Conservation (phyloP, 2,329 filamentous ascomycete genomes). For the Alternaria alternata region DNA sequence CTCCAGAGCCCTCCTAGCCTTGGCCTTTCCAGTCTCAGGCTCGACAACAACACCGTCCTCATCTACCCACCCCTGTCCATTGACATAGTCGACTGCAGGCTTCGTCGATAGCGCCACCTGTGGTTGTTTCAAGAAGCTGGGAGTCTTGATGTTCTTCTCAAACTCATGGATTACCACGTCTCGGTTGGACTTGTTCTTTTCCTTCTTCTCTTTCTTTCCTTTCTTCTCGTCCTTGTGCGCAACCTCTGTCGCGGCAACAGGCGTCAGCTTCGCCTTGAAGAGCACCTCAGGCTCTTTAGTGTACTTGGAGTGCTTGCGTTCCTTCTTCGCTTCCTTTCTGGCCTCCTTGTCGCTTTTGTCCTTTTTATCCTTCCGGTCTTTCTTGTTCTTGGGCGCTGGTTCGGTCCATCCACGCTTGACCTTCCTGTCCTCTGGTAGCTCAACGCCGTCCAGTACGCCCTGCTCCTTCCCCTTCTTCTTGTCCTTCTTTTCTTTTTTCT, state of each 20-base stretch:
- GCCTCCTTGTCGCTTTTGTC: conserved; percentile 52
- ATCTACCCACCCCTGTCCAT: conserved; percentile 90
- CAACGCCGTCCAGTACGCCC: conserved; percentile 70
- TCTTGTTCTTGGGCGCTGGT: conserved; percentile 53
- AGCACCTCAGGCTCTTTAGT: conserved; percentile 82
- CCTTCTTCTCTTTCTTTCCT: conserved; percentile 67
- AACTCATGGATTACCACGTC: conserved; percentile 87
- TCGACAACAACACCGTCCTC: conserved; percentile 79
- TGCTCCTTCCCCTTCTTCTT: conserved; percentile 58
- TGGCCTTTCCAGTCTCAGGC: conserved; percentile 51
- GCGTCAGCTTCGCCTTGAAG: conserved; percentile 80
- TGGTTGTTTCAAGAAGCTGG: conserved; percentile 76
- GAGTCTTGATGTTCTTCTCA: conserved; percentile 81
- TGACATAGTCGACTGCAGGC: conserved; percentile 72
- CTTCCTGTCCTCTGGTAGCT: conserved; percentile 75
- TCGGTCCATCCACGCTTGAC: conserved; percentile 93
- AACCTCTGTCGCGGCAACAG: conserved; percentile 47
- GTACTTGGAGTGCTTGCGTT: conserved; percentile 75
- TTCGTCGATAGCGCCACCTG: conserved; percentile 55
- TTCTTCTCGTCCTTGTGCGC: conserved; percentile 54
- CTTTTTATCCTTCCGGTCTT: conserved; percentile 57
- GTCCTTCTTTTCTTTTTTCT: conserved; percentile 51
- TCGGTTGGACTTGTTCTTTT: conserved; percentile 61
- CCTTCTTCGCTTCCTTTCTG: conserved; percentile 64
- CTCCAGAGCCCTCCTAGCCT: conserved; percentile 43